phyloP scores from a whole-genome alignment of 2,329 filamentous ascomycete species.

The Cladosporium sp. region DNA sequence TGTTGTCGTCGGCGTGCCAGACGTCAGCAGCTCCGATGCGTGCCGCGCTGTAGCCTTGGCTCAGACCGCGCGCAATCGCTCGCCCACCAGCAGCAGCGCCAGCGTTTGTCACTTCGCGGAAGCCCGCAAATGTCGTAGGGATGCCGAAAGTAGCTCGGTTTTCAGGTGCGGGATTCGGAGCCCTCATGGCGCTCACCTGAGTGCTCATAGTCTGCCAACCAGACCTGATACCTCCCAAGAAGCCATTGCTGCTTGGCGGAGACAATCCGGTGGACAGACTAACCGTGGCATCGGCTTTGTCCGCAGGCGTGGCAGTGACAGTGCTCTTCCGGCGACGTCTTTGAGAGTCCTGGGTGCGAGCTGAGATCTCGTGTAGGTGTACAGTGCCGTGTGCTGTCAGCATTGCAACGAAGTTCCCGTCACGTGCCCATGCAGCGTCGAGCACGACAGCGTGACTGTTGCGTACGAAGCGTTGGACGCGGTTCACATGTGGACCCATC shows the following conservation, averaged over 20 bases:
- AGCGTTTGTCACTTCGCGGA: conserved; percentile 35
- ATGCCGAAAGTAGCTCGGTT: conserved; percentile 28
- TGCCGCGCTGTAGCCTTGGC: conserved; percentile 73
- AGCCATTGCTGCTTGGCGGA: conserved; percentile 36
- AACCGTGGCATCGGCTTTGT: conserved; percentile 39
- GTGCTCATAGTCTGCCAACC: conserved; percentile 47
- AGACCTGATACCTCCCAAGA: conserved; percentile 36
- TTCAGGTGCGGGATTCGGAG: conserved; percentile 22
- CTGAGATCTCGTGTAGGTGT: conserved; percentile 83
- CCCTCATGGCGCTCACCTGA: conserved; percentile 36
- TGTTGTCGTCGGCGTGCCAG: conserved; percentile 73
- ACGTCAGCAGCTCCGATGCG: conserved; percentile 68
- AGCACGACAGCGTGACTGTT: conserved; percentile 90
- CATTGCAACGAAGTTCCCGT: conserved; percentile 81
- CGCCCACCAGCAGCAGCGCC: conserved; percentile 64
- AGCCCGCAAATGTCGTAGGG: conserved; percentile 38
- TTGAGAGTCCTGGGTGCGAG: conserved; percentile 15
- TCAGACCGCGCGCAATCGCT: conserved; percentile 72
- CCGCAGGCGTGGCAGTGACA: conserved; percentile 24
- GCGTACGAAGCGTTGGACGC: conserved; percentile 84
- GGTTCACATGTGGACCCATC: conserved; percentile 63
- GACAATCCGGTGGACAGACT: conserved; percentile 37
- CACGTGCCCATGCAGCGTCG: conserved; percentile 85
- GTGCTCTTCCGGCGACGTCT: conserved; percentile 33
- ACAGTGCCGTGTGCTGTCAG: conserved; percentile 94